Evolutionary conservation across 2,329 filamentous ascomycete genomes (phyloP), one percentile per base, ranked within the genome.

Genomic region (Talaromyces sp.): DNA sequence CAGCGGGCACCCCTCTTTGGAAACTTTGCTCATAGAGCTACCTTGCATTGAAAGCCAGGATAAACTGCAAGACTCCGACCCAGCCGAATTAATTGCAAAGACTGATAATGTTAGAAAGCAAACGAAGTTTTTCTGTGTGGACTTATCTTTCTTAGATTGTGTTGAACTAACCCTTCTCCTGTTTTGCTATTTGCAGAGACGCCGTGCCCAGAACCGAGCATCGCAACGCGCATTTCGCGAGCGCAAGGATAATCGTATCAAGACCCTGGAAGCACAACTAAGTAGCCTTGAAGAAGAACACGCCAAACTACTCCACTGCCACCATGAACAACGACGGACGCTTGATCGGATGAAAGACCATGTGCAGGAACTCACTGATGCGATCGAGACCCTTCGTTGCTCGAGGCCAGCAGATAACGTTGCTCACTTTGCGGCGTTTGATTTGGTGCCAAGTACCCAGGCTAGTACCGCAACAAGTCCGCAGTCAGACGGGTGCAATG

Each of bases 151-250:
- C 16, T 2, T 28, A 16, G n/a, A 31, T 18, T 34, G 9, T 55
- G 33, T 55, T 34, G n/a, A 54, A 16, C 50, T 59, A 10, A 54
- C 42, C 10, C 7, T 28, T 31, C 12, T 59, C 9, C 57, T 34
- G 36, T 30, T 18, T 33, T 23, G 9, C 31, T 18, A 51, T 34
- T 51, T 28, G 9, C 47, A 62, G 55, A 44, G 60, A 34, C 55
- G 60, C 40, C 96, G 96, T 78, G 92, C 92, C 8, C 91, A 96
- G 73, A 96, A 96, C 68, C 85, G 91, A 68, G 91, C 91, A 12
- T 91, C 91, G 12, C 91, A 96, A 76, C 86, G 91, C 58, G 91
- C 91, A 10, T 96, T 96, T 81, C 86, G 91, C 58, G 91, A 96
- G 75, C 88, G 91, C 64, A 96, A 95, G 77, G 91, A 96, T 76